Evolutionary conservation across 441 rosid genomes (phyloP), one percentile per base, ranked within the genome.

Genomic region (Brassica balearica): DNA sequence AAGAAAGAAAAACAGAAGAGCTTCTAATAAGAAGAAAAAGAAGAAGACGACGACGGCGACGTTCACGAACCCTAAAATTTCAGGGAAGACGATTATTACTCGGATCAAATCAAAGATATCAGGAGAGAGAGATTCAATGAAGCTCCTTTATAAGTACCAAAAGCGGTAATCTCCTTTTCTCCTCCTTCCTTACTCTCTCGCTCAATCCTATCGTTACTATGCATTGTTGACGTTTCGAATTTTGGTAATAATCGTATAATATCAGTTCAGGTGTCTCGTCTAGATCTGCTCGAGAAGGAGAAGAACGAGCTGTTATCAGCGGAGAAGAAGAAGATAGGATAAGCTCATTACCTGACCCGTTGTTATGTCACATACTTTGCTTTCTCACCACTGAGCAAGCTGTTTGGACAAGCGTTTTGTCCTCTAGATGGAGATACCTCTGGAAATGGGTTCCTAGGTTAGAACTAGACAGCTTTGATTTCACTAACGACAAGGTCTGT

Each of bases 361-460:
- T 65, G 71, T 2, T 64, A 34, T 65, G 55, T 53, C 70, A 51
- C 14, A 51, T 73, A 27, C 77, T 58, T 2, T 1, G 27, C 63
- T 58, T 20, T 58, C 6, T 58, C 12, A 20, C 27, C n/a, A 73
- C 63, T 19, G 6, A 7, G 1, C 10, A 51, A 19, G 10, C 70
- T n/a, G 55, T 65, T 64, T 4, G 64, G 36, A 12, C 71, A 12
- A 73, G 77, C 32, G 64, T 53, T 8, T 34, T 74, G 41, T 74
- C 77, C 41, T 74, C 65, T 53, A 20, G 12, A 22, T 74, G 71
- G 71, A 74, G 65, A 55, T 1, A 55, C 10, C 17, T 55, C 53
- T 74, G 71, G 71, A 36, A 19, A 55, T 74, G 71, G 77, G 71
- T 74, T 55, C 56, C 71, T 8, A 32, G 11, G 0, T 53, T 73